Conservation (phyloP, 495 filamentous ascomycete species). For the Lophiotrema nucula region DNA sequence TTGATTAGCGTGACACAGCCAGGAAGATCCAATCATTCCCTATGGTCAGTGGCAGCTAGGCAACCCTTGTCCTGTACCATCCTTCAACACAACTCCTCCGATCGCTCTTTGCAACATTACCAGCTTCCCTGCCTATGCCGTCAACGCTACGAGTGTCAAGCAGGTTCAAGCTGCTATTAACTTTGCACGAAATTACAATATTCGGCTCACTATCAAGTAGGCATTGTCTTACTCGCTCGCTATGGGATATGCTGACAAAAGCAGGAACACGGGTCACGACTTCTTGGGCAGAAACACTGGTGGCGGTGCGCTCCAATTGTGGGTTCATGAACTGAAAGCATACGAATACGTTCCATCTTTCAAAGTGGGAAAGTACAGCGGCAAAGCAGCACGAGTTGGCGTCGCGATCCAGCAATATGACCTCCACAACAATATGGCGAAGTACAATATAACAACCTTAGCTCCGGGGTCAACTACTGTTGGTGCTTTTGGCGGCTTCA, state of each 20-base stretch:
- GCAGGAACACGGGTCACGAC: slow-evolving; percentile 54
- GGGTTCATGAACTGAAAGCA: slow-evolving; percentile 50
- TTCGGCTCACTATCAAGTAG: slow-evolving; percentile 29
- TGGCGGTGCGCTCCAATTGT: slow-evolving; percentile 46
- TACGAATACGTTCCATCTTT: slow-evolving; percentile 44
- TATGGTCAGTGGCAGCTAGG: slow-evolving; percentile 17
- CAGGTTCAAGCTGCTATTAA: slow-evolving; percentile 27
- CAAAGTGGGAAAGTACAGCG: slow-evolving; percentile 28
- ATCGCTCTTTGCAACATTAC: slow-evolving; percentile 15
- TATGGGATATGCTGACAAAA: not conserved
- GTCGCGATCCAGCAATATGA: slow-evolving; percentile 13
- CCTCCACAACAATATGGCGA: slow-evolving; percentile 10
- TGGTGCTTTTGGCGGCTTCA: slow-evolving; percentile 17
- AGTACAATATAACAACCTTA: slow-evolving; percentile 19
- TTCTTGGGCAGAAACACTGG: slow-evolving; percentile 53
- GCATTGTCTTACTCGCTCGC: not conserved
- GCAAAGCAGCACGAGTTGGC: slow-evolving; percentile 21
- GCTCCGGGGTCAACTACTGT: slow-evolving; percentile 18
- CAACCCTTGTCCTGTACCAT: slow-evolving; percentile 22
- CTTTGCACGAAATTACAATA: slow-evolving; percentile 32
- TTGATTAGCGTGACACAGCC: not conserved
- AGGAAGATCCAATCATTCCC: slow-evolving; percentile 17
- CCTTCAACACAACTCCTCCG: not conserved
- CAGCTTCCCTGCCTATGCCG: slow-evolving; percentile 16
- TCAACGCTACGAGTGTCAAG: slow-evolving; percentile 24